Evolutionary conservation across 1,284 basidiomycete genomes (phyloP), one percentile per base, ranked within the genome.

Genomic region (Ustilago curta): DNA sequence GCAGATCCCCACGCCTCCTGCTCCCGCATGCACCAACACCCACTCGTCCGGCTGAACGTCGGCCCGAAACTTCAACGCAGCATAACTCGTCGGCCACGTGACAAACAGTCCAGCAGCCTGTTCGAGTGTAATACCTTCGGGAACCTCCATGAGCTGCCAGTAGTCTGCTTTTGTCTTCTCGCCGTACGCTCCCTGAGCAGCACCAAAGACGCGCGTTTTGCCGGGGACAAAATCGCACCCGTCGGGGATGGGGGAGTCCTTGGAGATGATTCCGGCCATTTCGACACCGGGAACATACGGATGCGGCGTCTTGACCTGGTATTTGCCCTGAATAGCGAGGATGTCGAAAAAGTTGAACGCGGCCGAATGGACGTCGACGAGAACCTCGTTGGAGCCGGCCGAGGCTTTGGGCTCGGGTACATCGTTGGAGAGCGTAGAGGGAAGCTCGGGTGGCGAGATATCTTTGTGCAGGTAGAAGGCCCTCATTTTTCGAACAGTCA

Each of bases 201-300:
- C 90, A 6, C 96, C 96, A 81, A 97, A 96, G 0, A 99, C 93
- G 57, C 93, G 88, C n/a, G 84, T 97, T 91, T 87, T 78, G 18
- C 96, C 95, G 1, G 89, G 90, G 80, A 91, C 90, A 84, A 91
- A 93, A 0, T 89, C 88, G 83, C 93, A 97, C 4, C 91, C 93
- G 29, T 88, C 85, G 1, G 95, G 96, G 32, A 97, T 91, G 14
- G 91, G 93, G 19, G 92, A 93, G 77, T 89, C 86, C 12, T 85
- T 74, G 6, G 92, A 88, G 75, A 98, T 90, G 61, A 87, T 88
- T 0, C 96, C 96, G 2, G 94, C 90, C 81, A 97, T 92, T 85
- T 99, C 83, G n/a, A 77, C 73, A 39, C 82, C 83, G 31, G 79
- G 74, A 0, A 77, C 76, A 52, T 78, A 83, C 19, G 81, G 81